These are phyloP conservation scores for Papiliotrema flavescens DNA, from an alignment of 1,284 basidiomycete genomes.

Conservation along the genomic window DNA sequence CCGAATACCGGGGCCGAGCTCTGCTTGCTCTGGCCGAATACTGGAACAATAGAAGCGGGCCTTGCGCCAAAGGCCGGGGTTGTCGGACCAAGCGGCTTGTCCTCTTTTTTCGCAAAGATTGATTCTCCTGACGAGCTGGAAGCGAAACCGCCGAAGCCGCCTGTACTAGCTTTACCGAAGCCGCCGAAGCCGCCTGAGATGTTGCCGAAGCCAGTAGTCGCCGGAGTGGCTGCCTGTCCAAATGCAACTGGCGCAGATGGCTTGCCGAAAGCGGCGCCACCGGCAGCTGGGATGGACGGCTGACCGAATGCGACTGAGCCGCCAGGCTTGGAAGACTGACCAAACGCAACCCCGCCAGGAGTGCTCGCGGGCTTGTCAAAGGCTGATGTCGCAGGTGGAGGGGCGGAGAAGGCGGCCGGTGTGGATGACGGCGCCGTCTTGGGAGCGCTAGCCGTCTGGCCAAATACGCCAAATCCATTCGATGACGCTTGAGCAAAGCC, in stretches of 20 bases:
- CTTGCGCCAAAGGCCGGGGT: background rate
- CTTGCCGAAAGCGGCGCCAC: conserved; percentile 16
- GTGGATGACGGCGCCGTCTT: conserved; percentile 5
- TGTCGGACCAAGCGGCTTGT: background rate
- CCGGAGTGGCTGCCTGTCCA: conserved; percentile 10
- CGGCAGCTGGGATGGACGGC: conserved; percentile 18
- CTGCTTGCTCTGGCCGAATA: background rate
- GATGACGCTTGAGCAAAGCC: conserved; percentile 31
- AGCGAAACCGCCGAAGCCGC: conserved; percentile 25
- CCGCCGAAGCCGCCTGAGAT: conserved; percentile 41
- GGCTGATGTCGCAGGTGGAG: conserved; percentile 8
- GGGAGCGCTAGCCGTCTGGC: conserved; percentile 7
- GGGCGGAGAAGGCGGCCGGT: conserved; percentile 8
- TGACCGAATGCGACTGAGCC: conserved; percentile 19
- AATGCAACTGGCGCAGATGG: conserved; percentile 18
- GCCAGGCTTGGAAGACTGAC: conserved; percentile 8
- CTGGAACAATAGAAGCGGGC: background rate
- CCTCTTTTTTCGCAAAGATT: background rate
- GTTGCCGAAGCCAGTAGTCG: conserved; percentile 12
- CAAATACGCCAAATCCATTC: conserved; percentile 28
- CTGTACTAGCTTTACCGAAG: conserved; percentile 16
- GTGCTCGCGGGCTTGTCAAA: background rate
- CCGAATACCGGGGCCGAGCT: conserved; percentile 14
- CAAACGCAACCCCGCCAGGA: conserved; percentile 8
- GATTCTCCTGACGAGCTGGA: conserved; percentile 8